Conservation (phyloP, 2,329 filamentous ascomycete genomes). For the Cladosporium oxysporum region DNA sequence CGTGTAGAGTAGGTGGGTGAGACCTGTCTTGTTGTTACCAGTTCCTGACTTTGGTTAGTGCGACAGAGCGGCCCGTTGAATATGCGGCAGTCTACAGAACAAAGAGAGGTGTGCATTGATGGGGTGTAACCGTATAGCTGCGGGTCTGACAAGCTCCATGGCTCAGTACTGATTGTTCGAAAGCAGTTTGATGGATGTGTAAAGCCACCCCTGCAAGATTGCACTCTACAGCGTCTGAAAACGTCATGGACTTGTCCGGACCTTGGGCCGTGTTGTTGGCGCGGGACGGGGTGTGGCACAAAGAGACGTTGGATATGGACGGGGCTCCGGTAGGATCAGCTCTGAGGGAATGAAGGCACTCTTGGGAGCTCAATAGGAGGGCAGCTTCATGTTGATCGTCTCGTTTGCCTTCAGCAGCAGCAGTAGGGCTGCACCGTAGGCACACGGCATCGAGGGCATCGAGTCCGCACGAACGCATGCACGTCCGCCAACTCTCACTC, state of each 20-base stretch:
- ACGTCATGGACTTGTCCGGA: slow-evolving; percentile 15
- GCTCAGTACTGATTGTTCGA: neutral
- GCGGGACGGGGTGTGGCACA: neutral
- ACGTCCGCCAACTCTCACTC: neutral
- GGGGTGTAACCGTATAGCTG: neutral
- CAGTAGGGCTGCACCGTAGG: neutral
- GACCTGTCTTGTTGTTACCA: slow-evolving; percentile 18
- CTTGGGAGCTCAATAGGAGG: neutral
- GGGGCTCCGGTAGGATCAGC: neutral
- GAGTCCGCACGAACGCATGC: neutral
- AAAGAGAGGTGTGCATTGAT: neutral
- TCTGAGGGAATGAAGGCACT: neutral
- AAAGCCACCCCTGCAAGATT: slow-evolving; percentile 1
- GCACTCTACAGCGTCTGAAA: slow-evolving; percentile 7
- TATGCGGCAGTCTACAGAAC: neutral
- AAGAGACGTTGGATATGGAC: slow-evolving; percentile 2
- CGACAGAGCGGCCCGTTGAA: neutral
- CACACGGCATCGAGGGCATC: slow-evolving; percentile 1
- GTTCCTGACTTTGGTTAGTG: slow-evolving; percentile 16
- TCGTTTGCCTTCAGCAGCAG: neutral
- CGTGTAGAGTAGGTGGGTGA: slow-evolving; percentile 14
- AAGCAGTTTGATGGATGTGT: neutral
- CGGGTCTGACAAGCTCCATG: neutral
- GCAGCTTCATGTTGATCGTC: neutral
- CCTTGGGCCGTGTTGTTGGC: slow-evolving; percentile 7